phyloP scores from a whole-genome alignment of 768 basidiomycete species.

The Macrolepiota fuliginosa region DNA sequence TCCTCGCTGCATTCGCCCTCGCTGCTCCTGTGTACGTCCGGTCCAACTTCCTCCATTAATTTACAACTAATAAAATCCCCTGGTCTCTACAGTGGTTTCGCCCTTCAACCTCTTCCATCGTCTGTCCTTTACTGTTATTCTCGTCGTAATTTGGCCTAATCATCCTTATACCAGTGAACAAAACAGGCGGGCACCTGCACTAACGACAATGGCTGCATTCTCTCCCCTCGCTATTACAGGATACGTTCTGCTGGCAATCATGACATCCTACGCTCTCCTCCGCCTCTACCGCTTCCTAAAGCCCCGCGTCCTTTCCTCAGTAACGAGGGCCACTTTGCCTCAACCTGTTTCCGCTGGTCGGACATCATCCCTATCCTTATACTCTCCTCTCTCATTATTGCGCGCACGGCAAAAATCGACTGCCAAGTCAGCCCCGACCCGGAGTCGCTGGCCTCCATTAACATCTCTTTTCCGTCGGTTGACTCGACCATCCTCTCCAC shows the following conservation, averaged over 20 bases:
- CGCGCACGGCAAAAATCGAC: slow-evolving; percentile 2
- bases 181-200: slow-evolving; percentile 7
- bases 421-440: background rate
- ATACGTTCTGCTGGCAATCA: slow-evolving; percentile 8
- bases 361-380: slow-evolving; percentile 8
- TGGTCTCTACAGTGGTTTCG: background rate
- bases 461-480: slow-evolving; percentile 4
- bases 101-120: slow-evolving; percentile 7
- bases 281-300: slow-evolving; percentile 7
- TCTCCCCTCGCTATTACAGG: slow-evolving; percentile 8
- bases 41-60: background rate
- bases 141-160: background rate
- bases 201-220: slow-evolving; percentile 6
- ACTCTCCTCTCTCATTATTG: slow-evolving; percentile 3
- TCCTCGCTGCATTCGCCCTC: slow-evolving; percentile 6
- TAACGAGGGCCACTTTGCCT: background rate
- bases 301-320: background rate
- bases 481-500: slow-evolving; percentile 7
- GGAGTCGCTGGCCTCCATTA: slow-evolving; percentile 9
- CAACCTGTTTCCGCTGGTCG: slow-evolving; percentile 12
- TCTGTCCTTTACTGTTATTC: slow-evolving; percentile 8
- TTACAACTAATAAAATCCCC: background rate
- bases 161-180: background rate
- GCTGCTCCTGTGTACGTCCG: slow-evolving; percentile 1
- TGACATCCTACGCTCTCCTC: slow-evolving; percentile 4